phyloP scores from a whole-genome alignment of 148 eudicot genomes.

The Diospyros kaki region DNA sequence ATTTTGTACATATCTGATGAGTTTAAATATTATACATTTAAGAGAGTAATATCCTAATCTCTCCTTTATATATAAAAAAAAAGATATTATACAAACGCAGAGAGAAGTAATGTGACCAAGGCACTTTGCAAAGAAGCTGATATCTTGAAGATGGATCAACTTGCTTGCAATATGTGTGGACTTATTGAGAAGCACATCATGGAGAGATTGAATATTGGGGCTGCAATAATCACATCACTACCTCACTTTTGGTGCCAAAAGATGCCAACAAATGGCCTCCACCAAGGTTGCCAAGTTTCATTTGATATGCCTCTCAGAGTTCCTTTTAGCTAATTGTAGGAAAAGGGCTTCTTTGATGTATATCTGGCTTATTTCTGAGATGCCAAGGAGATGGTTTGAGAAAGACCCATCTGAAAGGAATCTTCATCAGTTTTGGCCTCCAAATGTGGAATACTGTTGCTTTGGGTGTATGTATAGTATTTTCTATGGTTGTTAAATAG shows the following conservation, averaged over 20 bases:
- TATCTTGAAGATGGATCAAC: constrained; percentile 11
- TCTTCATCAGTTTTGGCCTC: background rate
- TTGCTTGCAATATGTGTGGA: constrained; percentile 9
- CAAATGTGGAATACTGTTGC: background rate
- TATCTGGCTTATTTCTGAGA: background rate
- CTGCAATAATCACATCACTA: constrained; percentile 1
- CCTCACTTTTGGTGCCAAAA: constrained; percentile 12
- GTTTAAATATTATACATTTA: too few species aligned
- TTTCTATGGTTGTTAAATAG: too few species aligned
- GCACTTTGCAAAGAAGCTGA: constrained; percentile 10
- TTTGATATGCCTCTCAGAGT: background rate
- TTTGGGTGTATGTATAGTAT: background rate
- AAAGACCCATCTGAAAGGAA: background rate
- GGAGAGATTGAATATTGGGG: constrained; percentile 10
- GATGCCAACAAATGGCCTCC: constrained; percentile 7
- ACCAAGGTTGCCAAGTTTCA: background rate
- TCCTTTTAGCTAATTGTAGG: background rate
- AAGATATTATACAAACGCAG: too few species aligned
- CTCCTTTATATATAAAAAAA: too few species aligned
- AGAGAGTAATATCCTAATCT: too few species aligned
- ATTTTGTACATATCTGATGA: too few species aligned
- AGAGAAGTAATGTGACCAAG: background rate
- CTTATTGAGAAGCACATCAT: constrained; percentile 16
- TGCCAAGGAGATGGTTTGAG: background rate
- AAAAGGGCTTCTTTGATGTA: background rate